A percentile compares a stretch with the other conserved stretches of the same genome.
Conservation (phyloP, 306 rosid genomes). For the Dryas drummondii region DNA sequence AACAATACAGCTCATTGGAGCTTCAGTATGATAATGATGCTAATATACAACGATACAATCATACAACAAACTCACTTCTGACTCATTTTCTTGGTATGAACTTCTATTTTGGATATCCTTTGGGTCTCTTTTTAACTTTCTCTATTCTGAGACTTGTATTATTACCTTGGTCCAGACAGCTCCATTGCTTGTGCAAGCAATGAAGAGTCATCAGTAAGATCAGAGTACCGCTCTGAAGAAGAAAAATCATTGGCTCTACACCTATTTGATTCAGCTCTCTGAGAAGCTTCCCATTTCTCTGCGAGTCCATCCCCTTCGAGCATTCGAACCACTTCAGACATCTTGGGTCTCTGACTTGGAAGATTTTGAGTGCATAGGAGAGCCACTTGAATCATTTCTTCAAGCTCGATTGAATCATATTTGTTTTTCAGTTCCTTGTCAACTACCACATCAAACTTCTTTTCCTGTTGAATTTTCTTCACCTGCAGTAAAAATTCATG, state of each 20-base stretch:
- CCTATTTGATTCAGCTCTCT: conserved; percentile 74
- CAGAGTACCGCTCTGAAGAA: conserved; percentile 83
- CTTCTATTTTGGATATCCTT: background rate
- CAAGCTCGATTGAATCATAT: conserved; percentile 78
- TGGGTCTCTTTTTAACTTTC: background rate
- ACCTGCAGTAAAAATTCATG: conserved; percentile 53
- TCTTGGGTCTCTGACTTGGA: conserved; percentile 83
- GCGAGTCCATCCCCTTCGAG: conserved; percentile 98
- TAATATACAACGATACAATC: conserved; percentile 40
- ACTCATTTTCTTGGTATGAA: conserved; percentile 20
- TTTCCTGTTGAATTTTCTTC: conserved; percentile 82
- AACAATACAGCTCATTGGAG: conserved; percentile 31
- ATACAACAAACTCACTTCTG: conserved; percentile 32
- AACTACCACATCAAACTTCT: conserved; percentile 73
- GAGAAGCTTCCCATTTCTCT: conserved; percentile 97
- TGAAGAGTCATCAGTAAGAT: conserved; percentile 95
- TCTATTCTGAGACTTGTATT: background rate
- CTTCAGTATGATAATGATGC: conserved; percentile 32
- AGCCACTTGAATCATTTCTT: conserved; percentile 87
- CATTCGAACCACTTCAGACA: conserved; percentile 97
- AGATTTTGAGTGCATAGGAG: conserved; percentile 82
- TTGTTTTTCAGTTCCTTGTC: conserved; percentile 70
- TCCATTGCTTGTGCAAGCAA: conserved; percentile 97
- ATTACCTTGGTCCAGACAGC: conserved; percentile 95
- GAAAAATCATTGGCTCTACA: conserved; percentile 75